Conservation (phyloP, 2,329 filamentous ascomycete species). For the Penicillium fuscoglaucum region DNA sequence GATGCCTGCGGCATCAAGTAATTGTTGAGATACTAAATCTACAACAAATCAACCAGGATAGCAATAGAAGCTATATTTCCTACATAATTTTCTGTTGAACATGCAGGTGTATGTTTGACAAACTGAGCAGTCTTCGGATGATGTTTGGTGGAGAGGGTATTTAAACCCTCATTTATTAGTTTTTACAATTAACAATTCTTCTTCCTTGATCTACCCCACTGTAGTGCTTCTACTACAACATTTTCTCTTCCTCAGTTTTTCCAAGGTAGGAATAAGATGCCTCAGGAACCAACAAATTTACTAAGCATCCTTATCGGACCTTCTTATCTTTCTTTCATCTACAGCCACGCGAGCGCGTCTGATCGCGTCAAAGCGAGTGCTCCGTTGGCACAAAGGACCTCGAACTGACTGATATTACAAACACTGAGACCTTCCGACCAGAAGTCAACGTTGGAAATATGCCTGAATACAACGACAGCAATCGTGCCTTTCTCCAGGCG, state of each 20-base stretch:
- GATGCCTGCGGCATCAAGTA: background rate
- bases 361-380: constrained; percentile 14
- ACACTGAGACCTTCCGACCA: background rate
- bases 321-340: constrained; percentile 10
- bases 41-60: background rate
- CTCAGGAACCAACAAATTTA: background rate
- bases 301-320: background rate
- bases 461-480: constrained; percentile 59
- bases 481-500: constrained; percentile 88
- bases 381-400: background rate
- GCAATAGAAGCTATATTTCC: background rate
- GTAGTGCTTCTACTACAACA: too few relatives aligned
- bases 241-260: background rate
- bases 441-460: constrained; percentile 12
- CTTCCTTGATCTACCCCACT: too few relatives aligned
- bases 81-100: background rate
- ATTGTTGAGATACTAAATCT: background rate
- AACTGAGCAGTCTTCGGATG: too few relatives aligned
- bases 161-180: too few relatives aligned
- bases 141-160: too few relatives aligned
- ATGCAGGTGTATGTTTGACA: too few relatives aligned
- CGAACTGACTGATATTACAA: background rate
- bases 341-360: constrained; percentile 14
- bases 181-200: too few relatives aligned
- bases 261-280: background rate